These are phyloP conservation scores for Coemansia sp. DNA, from an alignment of 192 early-diverging fungal species.

Conservation along the genomic window DNA sequence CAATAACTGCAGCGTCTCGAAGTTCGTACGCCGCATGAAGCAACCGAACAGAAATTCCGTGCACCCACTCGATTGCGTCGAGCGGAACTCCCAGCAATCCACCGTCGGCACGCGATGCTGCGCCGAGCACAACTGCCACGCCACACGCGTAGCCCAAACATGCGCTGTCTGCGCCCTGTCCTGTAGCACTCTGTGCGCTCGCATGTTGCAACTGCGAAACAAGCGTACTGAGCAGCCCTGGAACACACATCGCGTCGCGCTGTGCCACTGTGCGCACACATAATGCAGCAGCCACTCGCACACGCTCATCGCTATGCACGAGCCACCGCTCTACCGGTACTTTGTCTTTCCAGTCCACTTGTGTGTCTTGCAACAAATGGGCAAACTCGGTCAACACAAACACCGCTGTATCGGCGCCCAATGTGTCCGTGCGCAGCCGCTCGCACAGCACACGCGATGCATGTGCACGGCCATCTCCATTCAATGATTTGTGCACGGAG, in stretches of 20 bases:
- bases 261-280: constrained; percentile 56
- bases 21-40: constrained; percentile 56
- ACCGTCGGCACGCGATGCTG: constrained; percentile 16
- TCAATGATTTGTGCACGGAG: background rate
- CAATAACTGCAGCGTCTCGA: background rate
- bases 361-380: background rate
- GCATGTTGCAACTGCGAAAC: constrained; percentile 72
- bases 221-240: constrained; percentile 62
- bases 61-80: constrained; percentile 75
- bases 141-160: constrained; percentile 62
- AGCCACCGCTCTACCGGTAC: constrained; percentile 71
- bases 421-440: background rate
- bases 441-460: constrained; percentile 27
- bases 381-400: constrained; percentile 53
- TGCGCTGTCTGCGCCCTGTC: constrained; percentile 16
- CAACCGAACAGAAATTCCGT: constrained; percentile 71
- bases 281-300: constrained; percentile 75
- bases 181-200: constrained; percentile 44
- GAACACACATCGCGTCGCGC: background rate
- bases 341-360: constrained; percentile 1
- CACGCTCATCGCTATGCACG: constrained; percentile 62
- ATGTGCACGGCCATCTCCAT: background rate
- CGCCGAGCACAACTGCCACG: constrained; percentile 61
- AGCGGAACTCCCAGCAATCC: constrained; percentile 53
- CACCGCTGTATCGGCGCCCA: constrained; percentile 11